Evolutionary conservation across 2,329 filamentous ascomycete species (phyloP).

Genomic region (Cladosporium sp.): DNA sequence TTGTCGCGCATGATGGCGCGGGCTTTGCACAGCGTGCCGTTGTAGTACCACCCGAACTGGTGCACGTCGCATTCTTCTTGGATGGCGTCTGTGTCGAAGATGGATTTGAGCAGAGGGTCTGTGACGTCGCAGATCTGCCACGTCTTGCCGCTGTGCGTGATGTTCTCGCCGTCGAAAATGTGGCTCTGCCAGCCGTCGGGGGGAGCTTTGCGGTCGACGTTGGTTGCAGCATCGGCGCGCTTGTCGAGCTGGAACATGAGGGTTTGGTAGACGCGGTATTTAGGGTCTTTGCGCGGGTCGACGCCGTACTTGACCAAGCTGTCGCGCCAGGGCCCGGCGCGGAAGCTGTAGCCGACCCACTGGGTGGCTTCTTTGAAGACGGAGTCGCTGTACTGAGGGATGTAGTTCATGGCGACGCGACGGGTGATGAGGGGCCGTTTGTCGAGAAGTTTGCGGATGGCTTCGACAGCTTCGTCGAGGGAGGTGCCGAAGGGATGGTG

Average conservation of each 20-base stretch:
- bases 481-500: slow-evolving; percentile 41
- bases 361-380: slow-evolving; percentile 73
- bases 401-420: slow-evolving; percentile 73
- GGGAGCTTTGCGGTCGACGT: slow-evolving; percentile 19
- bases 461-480: slow-evolving; percentile 65
- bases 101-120: slow-evolving; percentile 69
- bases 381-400: slow-evolving; percentile 54
- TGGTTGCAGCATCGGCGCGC: slow-evolving; percentile 21
- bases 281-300: slow-evolving; percentile 77
- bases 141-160: slow-evolving; percentile 79
- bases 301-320: slow-evolving; percentile 81
- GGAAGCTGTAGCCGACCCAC: slow-evolving; percentile 89
- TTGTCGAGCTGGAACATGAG: slow-evolving; percentile 74
- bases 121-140: slow-evolving; percentile 94
- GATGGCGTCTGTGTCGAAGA: slow-evolving; percentile 65
- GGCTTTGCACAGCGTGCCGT: slow-evolving; percentile 78
- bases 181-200: slow-evolving; percentile 58
- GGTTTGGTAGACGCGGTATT: slow-evolving; percentile 83
- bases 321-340: slow-evolving; percentile 88
- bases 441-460: slow-evolving; percentile 67
- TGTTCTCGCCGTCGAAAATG: slow-evolving; percentile 77
- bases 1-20: slow-evolving; percentile 89
- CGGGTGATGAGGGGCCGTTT: slow-evolving; percentile 84
- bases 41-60: slow-evolving; percentile 78
- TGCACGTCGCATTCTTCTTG: slow-evolving; percentile 51